These are phyloP conservation scores for Lecanicillium sp. DNA, from an alignment of 2,329 filamentous ascomycete species.

Conservation along the genomic window DNA sequence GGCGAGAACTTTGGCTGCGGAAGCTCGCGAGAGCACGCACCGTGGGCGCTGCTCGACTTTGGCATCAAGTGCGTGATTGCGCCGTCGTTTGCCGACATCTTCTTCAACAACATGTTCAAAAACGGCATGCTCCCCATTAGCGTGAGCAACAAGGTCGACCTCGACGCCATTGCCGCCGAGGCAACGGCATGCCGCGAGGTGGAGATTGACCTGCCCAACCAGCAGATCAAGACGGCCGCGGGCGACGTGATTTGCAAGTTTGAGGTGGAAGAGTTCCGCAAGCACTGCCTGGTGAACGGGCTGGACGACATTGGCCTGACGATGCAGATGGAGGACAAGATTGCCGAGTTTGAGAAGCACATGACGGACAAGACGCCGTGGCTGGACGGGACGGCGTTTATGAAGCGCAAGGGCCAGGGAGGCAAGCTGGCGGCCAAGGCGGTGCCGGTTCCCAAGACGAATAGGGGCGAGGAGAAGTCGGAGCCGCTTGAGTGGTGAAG, in stretches of 20 bases:
- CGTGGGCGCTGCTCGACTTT: constrained; percentile 94
- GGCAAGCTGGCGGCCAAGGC: constrained; percentile 51
- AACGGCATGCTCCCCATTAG: constrained; percentile 93
- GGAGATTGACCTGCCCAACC: constrained; percentile 81
- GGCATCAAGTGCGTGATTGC: constrained; percentile 93
- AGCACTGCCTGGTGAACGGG: constrained; percentile 88
- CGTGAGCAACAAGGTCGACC: constrained; percentile 56
- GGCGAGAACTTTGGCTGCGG: constrained; percentile 95
- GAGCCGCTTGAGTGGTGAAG: constrained; percentile 84
- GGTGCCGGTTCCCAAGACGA: constrained; percentile 75
- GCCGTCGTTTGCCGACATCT: constrained; percentile 68
- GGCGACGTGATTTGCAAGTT: constrained; percentile 72
- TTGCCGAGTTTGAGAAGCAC: constrained; percentile 70
- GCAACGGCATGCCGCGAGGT: constrained; percentile 74
- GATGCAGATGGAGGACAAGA: constrained; percentile 86
- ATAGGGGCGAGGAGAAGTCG: constrained; percentile 71
- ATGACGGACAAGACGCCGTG: constrained; percentile 75
- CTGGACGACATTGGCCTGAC: constrained; percentile 94
- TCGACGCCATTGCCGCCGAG: constrained; percentile 67
- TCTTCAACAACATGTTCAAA: constrained; percentile 99
- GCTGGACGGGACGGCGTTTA: constrained; percentile 80
- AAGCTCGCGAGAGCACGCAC: constrained; percentile 86
- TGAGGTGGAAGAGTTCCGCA: constrained; percentile 86
- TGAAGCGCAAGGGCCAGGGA: constrained; percentile 50
- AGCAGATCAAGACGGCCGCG: constrained; percentile 67